Evolutionary conservation across 345 rosid genomes (phyloP), one percentile per base, ranked within the genome.

Genomic region (Heritiera littoralis): DNA sequence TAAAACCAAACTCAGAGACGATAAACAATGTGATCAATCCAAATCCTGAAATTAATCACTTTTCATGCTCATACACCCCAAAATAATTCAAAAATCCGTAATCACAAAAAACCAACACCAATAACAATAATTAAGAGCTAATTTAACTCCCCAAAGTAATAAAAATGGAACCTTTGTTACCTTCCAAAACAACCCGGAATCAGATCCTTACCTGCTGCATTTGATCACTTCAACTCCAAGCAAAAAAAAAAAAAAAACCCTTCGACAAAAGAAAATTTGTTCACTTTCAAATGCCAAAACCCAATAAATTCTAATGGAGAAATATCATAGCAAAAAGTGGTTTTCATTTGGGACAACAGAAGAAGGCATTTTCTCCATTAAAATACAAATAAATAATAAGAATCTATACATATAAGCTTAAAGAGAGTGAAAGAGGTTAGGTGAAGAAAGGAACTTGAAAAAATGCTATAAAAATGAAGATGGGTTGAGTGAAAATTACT

Each of bases 201-300:
- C 84, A 74, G 78, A 81, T 65, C 82, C 67, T 80, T 59, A 76
- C 74, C 83, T 46, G 70, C 80, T 78, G 52, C 70, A 7, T 45
- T 17, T 18, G 45, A 78, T 78, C 81, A 78, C 81, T 68, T 70
- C 69, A 67, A 40, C 13, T 12, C 78, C 80, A 78, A 79, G 75
- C 80, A 70, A 75, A 35, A 1, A 38, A 7, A 23, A 38, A 7
- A 23, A 61, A 18, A 61, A 60, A 61, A 52, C 0, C 28, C 9
- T 2, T 4, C 28, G 28, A 9, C 12, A 46, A 41, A 67, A 7
- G 41, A 74, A 63, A 43, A 61, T 65, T 54, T 32, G 38, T 51
- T 49, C 20, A 71, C 60, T 61, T 49, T 68, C 17, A 56, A 1
- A 28, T 28, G 51, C 11, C 20, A 56, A 66, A 68, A 71, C 67